phyloP scores from a whole-genome alignment of 1,139 yeast genomes.

The Lodderomyces metapsilosis region DNA sequence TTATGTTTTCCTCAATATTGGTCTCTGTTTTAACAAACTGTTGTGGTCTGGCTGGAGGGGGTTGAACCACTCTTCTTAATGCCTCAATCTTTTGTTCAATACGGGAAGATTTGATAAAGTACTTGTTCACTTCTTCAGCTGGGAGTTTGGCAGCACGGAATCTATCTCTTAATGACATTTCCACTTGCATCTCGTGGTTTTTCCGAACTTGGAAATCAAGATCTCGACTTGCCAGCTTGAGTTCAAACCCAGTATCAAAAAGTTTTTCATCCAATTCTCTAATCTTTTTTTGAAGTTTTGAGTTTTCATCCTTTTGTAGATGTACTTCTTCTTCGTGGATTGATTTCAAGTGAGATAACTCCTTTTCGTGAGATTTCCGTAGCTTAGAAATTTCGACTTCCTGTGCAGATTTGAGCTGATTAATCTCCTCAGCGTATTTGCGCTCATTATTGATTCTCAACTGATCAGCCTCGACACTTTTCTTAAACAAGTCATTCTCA shows the following conservation, averaged over 20 bases:
- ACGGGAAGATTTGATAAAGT: conserved; percentile 9
- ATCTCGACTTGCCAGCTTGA: conserved; percentile 9
- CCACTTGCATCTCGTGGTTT: conserved; percentile 7
- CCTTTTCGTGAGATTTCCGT: conserved; percentile 7
- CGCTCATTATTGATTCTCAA: neutral
- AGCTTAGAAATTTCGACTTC: conserved; percentile 2
- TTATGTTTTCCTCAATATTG: conserved; percentile 8
- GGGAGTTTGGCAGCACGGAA: conserved; percentile 7
- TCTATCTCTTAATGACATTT: conserved; percentile 11
- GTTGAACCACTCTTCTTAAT: conserved; percentile 1
- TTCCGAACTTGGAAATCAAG: conserved; percentile 6
- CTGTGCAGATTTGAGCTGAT: neutral
- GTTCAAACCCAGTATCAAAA: conserved; percentile 9
- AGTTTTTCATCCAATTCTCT: conserved; percentile 9
- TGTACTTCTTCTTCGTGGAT: neutral
- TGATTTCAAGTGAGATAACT: conserved; percentile 4
- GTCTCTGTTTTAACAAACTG: conserved; percentile 10
- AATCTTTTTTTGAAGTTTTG: conserved; percentile 1
- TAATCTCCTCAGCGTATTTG: conserved; percentile 2
- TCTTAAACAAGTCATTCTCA: conserved; percentile 7
- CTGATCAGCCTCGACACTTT: conserved; percentile 6
- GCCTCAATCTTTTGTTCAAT: conserved; percentile 9
- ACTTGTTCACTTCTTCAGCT: conserved; percentile 6
- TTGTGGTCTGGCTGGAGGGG: neutral
- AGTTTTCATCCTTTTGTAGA: neutral